phyloP scores from a whole-genome alignment of 2,329 filamentous ascomycete species.

The Polytolypa hystricis region DNA sequence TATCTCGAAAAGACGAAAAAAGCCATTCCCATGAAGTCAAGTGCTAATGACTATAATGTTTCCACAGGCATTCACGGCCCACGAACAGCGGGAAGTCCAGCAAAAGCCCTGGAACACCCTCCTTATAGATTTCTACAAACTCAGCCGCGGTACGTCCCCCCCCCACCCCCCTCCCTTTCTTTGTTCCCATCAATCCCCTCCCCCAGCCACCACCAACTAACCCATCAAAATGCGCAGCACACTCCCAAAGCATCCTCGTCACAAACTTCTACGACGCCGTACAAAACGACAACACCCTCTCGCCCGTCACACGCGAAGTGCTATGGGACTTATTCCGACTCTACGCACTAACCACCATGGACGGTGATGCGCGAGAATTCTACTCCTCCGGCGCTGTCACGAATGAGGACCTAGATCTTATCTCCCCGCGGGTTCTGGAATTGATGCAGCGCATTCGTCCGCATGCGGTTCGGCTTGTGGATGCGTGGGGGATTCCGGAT shows the following conservation, averaged over 20 bases:
- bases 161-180: not conserved
- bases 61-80: conserved; percentile 18
- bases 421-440: conserved; percentile 33
- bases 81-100: conserved; percentile 32
- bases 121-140: conserved; percentile 17
- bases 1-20: too few relatives aligned
- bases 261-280: conserved; percentile 35
- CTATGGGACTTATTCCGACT: conserved; percentile 37
- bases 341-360: conserved; percentile 37
- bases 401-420: conserved; percentile 28
- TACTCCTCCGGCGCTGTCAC: conserved; percentile 33
- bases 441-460: conserved; percentile 40
- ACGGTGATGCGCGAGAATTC: conserved; percentile 35
- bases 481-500: conserved; percentile 43
- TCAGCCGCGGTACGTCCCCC: conserved; percentile 13
- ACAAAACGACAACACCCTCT: conserved; percentile 13
- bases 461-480: conserved; percentile 42
- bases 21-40: too few relatives aligned
- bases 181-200: not conserved
- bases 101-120: conserved; percentile 38
- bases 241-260: conserved; percentile 39
- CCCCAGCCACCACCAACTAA: not conserved
- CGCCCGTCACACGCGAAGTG: conserved; percentile 18
- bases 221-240: conserved; percentile 18
- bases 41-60: not conserved